A percentile compares a stretch with the other conserved stretches of the same genome.
These are phyloP conservation scores for Populus pruinosa DNA, from an alignment of 345 rosid genomes.

Conservation along the genomic window DNA sequence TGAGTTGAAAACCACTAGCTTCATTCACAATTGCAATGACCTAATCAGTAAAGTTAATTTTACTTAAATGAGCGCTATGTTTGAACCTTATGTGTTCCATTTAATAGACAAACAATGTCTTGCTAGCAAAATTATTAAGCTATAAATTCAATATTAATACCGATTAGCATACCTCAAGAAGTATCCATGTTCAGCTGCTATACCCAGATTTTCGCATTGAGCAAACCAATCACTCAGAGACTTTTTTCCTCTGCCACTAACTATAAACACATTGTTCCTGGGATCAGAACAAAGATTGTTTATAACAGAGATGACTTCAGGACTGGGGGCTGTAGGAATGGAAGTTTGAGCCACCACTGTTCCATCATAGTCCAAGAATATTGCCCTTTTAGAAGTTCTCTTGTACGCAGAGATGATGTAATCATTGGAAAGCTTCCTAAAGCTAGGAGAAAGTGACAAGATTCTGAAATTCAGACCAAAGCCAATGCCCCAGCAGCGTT, in stretches of 20 bases:
- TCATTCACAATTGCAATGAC: not conserved
- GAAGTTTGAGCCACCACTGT: constrained; percentile 39
- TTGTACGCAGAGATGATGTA: constrained; percentile 34
- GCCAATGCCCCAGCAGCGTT: constrained; percentile 43
- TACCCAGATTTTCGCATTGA: constrained; percentile 35
- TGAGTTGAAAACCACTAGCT: not conserved
- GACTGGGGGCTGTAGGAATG: constrained; percentile 27
- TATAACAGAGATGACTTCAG: constrained; percentile 26
- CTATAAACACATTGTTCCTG: constrained; percentile 39
- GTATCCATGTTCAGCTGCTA: constrained; percentile 50
- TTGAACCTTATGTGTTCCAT: not conserved
- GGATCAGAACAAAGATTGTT: constrained; percentile 36
- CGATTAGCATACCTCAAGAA: constrained; percentile 20
- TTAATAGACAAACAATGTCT: not conserved
- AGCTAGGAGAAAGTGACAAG: constrained; percentile 38
- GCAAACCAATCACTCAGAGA: constrained; percentile 38
- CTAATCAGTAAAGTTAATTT: not conserved
- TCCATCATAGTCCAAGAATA: constrained; percentile 50
- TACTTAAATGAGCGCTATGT: not conserved
- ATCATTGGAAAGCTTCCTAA: constrained; percentile 38
- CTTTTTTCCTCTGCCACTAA: constrained; percentile 40
- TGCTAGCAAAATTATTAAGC: not conserved
- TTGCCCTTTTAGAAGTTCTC: constrained; percentile 32
- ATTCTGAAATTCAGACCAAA: constrained; percentile 40
- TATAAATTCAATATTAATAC: not conserved